A percentile compares a stretch with the other conserved stretches of the same genome.
These are phyloP conservation scores for Penicillium corylophilum DNA, from an alignment of 2,329 filamentous ascomycete genomes.

Conservation along the genomic window DNA sequence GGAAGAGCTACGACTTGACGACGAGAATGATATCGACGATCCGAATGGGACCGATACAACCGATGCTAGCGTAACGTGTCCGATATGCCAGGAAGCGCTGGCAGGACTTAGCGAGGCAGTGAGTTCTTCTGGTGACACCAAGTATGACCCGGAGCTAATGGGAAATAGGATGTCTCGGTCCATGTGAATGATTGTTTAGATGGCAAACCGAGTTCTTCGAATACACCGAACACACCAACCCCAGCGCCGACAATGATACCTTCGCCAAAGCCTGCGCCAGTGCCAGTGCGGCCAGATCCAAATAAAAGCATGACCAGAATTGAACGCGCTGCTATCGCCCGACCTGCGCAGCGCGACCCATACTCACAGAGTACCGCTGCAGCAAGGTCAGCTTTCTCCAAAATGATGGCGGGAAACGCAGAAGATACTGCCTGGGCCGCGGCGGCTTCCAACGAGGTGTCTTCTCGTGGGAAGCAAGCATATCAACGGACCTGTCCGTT, in stretches of 20 bases:
- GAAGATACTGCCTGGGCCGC: constrained; percentile 88
- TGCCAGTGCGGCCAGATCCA: constrained; percentile 13
- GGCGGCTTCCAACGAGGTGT: constrained; percentile 75
- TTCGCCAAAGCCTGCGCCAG: constrained; percentile 10
- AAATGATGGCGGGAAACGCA: constrained; percentile 87
- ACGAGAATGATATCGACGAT: constrained; percentile 30
- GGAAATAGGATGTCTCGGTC: constrained; percentile 65
- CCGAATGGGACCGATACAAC: constrained; percentile 14
- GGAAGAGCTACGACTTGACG: constrained; percentile 26
- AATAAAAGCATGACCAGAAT: constrained; percentile 53
- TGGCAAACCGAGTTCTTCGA: constrained; percentile 67
- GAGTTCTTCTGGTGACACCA: constrained; percentile 13
- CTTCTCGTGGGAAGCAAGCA: constrained; percentile 78
- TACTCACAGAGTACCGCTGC: constrained; percentile 54
- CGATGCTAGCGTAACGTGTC: constrained; percentile 54
- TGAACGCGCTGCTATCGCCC: constrained; percentile 67
- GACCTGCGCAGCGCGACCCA: constrained; percentile 78
- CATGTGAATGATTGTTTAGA: constrained; percentile 96
- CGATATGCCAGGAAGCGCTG: constrained; percentile 71
- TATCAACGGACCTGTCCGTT: constrained; percentile 93
- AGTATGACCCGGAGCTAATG: not conserved
- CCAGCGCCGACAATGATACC: not conserved
- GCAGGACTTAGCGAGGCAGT: constrained; percentile 53
- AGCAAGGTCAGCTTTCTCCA: constrained; percentile 75
- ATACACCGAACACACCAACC: constrained; percentile 22